Base-by-base conservation (phyloP, 208 protist genomes). In the Angomonas ambiguus region DNA sequence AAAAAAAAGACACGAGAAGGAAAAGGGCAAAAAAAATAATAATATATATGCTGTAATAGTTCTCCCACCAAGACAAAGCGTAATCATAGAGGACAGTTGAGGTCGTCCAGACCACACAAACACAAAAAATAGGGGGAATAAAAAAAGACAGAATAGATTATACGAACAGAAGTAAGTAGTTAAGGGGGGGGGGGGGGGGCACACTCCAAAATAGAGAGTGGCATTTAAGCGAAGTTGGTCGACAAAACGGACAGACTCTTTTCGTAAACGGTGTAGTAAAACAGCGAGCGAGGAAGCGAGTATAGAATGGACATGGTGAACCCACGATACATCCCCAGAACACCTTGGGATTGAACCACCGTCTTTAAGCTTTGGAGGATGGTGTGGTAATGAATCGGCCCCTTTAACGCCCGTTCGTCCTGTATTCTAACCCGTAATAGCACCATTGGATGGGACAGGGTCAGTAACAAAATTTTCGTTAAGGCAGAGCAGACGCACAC, bases 191-290 rank as follows among this genome's bases (percentile, higher is more conserved):
- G 8, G 35, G 34, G 4, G 22, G 27, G 38, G 20, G 35, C 4
- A 20, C 18, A n/a, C n/a, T n/a, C 49, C 28, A 25, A 11, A 69
- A 82, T 67, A 82, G 41, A 11, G 11, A 48, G 41, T 48, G 41
- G 13, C n/a, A n/a, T 18, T 16, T 35, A 42, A 3, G 56, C 16
- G 25, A 70, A 61, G 16, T 53, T 49, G 2, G 31, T 57, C n/a
- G 63, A 82, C 18, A 85, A 51, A 16, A 78, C 11, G 11, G 67
- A 75, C 1, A 95, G 69, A 18, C 72, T 72, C 61, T 88, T 91
- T 51, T 96, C 91, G 51, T 94, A 96, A 38, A 88, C 57, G 10
- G 82, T 67, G 68, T 88, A 94, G 28, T 96, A 82, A 20, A 88
- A 51, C 28, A 91, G 42, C 16, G 77, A 82, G 0, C 91, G 85